Percentiles rank a stretch among this genome's conserved stretches.
These are phyloP conservation scores for Herpetospermum pedunculosum DNA, from an alignment of 306 rosid genomes.

Conservation along the genomic window DNA sequence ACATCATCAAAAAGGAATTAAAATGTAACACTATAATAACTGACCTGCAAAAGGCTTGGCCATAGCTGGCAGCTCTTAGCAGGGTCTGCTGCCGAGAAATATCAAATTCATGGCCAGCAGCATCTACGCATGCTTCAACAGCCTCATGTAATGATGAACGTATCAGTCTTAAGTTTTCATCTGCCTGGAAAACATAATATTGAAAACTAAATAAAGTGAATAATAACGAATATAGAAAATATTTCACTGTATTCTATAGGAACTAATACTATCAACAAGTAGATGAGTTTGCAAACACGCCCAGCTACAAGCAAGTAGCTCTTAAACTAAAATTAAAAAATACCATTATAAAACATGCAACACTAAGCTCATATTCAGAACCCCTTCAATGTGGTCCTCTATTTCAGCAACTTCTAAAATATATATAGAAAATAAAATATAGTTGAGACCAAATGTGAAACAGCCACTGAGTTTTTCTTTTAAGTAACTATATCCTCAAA, in stretches of 20 bases:
- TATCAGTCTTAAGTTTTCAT: slow-evolving; percentile 93
- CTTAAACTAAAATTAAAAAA: neutral
- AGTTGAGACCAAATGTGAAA: neutral
- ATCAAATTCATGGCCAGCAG: slow-evolving; percentile 95
- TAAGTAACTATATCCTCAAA: neutral
- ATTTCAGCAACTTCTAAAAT: neutral
- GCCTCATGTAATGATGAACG: slow-evolving; percentile 80
- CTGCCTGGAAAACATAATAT: slow-evolving; percentile 57
- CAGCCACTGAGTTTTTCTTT: neutral
- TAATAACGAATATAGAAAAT: slow-evolving; percentile 1
- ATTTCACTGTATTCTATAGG: neutral
- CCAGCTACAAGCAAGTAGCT: neutral
- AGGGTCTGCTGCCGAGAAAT: slow-evolving; percentile 64
- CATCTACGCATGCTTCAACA: slow-evolving; percentile 90
- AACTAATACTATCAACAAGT: neutral
- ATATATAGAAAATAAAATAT: neutral
- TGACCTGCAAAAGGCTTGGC: slow-evolving; percentile 96
- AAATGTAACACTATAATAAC: slow-evolving; percentile 5
- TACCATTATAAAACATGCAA: neutral
- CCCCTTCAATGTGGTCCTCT: neutral
- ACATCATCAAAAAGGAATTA: neutral
- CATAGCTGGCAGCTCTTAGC: slow-evolving; percentile 94
- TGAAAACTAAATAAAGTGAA: slow-evolving; percentile 8
- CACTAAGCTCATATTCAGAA: neutral
- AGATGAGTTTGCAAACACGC: neutral